Evolutionary conservation across 345 rosid species (phyloP).

Genomic region (Ceriops zippeliana): DNA sequence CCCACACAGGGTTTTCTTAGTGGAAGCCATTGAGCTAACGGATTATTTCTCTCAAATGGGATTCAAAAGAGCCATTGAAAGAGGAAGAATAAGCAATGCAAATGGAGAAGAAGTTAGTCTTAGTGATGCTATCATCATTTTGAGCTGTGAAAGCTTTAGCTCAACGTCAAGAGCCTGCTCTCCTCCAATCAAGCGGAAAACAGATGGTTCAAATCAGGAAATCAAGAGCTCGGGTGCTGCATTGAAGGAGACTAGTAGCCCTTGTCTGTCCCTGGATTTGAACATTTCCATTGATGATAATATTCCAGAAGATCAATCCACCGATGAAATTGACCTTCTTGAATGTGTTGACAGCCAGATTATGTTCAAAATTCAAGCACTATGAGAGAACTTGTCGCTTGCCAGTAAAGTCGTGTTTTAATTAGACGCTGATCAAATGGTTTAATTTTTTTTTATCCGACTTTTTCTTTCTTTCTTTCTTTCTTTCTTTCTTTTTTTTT

Average conservation of each 20-base stretch:
- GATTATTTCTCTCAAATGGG: constrained; percentile 59
- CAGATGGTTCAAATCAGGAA: constrained; percentile 30
- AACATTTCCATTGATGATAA: constrained; percentile 62
- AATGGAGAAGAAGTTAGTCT: constrained; percentile 49
- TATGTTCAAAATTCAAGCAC: constrained; percentile 45
- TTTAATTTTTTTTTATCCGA: no score
- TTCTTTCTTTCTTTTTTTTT: no score
- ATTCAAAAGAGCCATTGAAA: constrained; percentile 68
- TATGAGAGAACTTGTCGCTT: constrained; percentile 5
- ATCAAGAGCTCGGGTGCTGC: constrained; percentile 6
- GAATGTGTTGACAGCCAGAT: constrained; percentile 65
- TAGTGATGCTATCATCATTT: constrained; percentile 63
- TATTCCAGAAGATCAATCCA: constrained; percentile 34
- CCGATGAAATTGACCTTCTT: constrained; percentile 62
- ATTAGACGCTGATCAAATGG: neutral
- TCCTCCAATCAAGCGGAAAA: constrained; percentile 42
- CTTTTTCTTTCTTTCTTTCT: no score
- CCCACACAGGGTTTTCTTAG: constrained; percentile 70
- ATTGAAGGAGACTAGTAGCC: constrained; percentile 26
- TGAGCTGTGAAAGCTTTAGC: constrained; percentile 71
- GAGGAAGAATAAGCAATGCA: constrained; percentile 44
- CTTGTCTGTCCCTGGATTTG: constrained; percentile 60
- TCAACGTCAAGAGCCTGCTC: constrained; percentile 73
- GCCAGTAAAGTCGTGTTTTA: neutral
- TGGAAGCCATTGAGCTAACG: constrained; percentile 75